Evolutionary conservation across 257 asterid species (phyloP).

Genomic region (Oldenlandia corymbosa): DNA sequence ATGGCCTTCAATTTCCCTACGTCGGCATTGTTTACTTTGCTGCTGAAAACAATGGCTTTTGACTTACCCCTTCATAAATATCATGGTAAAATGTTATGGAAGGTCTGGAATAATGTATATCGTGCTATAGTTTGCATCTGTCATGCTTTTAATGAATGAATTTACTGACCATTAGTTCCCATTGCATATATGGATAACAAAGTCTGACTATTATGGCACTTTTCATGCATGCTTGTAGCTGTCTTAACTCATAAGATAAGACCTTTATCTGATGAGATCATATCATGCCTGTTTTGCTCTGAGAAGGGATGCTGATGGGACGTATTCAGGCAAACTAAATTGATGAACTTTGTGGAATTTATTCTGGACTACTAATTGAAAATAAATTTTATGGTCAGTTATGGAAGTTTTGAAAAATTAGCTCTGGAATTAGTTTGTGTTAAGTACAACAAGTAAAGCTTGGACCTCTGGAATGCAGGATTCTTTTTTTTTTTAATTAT

Average conservation of each 20-base stretch:
- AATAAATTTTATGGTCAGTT: not conserved
- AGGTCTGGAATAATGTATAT: not conserved
- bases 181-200: not conserved
- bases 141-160: not conserved
- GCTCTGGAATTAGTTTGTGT: too few relatives aligned
- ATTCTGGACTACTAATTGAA: too few relatives aligned
- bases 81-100: not conserved
- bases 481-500: too few relatives aligned
- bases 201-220: too few relatives aligned
- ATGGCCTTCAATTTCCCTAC: not conserved
- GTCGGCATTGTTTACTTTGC: not conserved
- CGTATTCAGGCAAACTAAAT: not conserved
- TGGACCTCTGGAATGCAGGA: too few relatives aligned
- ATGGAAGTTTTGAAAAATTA: not conserved
- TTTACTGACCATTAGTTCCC: not conserved
- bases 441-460: too few relatives aligned
- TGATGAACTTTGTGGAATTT: not conserved
- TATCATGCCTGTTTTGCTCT: not conserved
- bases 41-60: not conserved
- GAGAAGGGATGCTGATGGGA: slow-evolving; percentile 3
- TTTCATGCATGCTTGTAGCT: not conserved
- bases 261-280: not conserved
- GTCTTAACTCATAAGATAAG: not conserved
- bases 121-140: not conserved
- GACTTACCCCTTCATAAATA: not conserved